These are phyloP conservation scores for Thelonectria olida DNA, from an alignment of 2,329 filamentous ascomycete species.

Conservation along the genomic window DNA sequence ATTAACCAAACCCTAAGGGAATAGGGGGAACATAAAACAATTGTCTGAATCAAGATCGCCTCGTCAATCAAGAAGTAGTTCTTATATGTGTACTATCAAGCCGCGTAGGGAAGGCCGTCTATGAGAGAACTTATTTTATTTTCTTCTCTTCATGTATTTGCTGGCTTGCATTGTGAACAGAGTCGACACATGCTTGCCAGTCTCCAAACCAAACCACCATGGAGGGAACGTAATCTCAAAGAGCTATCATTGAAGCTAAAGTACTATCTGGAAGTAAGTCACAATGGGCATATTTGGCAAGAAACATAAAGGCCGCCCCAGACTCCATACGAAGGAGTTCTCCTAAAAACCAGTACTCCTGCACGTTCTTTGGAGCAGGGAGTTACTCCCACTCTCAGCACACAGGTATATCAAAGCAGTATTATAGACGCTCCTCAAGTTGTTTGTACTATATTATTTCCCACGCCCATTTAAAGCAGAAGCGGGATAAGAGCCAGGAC, in stretches of 20 bases:
- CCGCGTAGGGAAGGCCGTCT: too few relatives aligned
- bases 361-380: too few relatives aligned
- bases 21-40: slow-evolving; percentile 24
- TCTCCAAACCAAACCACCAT: too few relatives aligned
- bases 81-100: too few relatives aligned
- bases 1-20: slow-evolving; percentile 26
- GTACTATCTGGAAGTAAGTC: background rate
- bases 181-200: too few relatives aligned
- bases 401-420: background rate
- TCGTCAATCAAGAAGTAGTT: too few relatives aligned
- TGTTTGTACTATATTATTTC: background rate
- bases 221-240: too few relatives aligned
- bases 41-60: slow-evolving; percentile 13
- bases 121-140: too few relatives aligned
- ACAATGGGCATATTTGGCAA: background rate
- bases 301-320: background rate
- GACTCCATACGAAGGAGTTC: background rate
- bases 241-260: background rate
- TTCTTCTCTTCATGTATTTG: too few relatives aligned
- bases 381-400: too few relatives aligned
- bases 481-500: slow-evolving; percentile 38
- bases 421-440: background rate
- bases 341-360: background rate
- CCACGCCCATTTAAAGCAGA: slow-evolving; percentile 29
- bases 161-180: too few relatives aligned